phyloP scores from a whole-genome alignment of 192 early-diverging fungal species.

The Chytriomyces confervae region DNA sequence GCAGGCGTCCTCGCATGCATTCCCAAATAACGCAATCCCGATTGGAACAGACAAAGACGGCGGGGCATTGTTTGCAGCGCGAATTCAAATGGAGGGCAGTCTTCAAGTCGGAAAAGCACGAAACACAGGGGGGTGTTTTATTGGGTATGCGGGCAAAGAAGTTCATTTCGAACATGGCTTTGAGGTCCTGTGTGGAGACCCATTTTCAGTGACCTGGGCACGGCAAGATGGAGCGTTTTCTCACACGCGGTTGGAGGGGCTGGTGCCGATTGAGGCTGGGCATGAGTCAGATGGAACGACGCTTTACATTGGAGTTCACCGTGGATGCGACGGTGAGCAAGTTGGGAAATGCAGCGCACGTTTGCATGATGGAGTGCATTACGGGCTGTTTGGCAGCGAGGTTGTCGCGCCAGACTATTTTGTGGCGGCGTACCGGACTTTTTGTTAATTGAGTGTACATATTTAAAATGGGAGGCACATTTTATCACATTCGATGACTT shows the following conservation, averaged over 20 bases:
- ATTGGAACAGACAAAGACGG: conserved; percentile 25
- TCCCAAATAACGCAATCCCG: background rate
- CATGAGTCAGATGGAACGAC: conserved; percentile 20
- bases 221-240: conserved; percentile 15
- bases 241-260: background rate
- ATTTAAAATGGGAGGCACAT: too few species aligned
- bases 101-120: conserved; percentile 23
- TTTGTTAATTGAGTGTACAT: too few species aligned
- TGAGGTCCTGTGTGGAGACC: conserved; percentile 32
- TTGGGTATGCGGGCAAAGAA: conserved; percentile 15
- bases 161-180: conserved; percentile 4
- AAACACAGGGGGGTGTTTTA: too few species aligned
- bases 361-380: too few species aligned
- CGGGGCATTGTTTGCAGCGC: background rate
- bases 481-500: too few species aligned
- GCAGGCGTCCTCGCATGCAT: too few species aligned
- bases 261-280: conserved; percentile 21
- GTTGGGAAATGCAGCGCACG: conserved; percentile 13
- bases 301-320: conserved; percentile 24
- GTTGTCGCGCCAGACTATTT: too few species aligned
- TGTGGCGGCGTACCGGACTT: too few species aligned
- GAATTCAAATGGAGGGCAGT: background rate
- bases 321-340: conserved; percentile 9
- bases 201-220: background rate
- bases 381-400: too few species aligned